Evolutionary conservation across 2,329 filamentous ascomycete genomes (phyloP).

Genomic region (Sporothrix humicola): DNA sequence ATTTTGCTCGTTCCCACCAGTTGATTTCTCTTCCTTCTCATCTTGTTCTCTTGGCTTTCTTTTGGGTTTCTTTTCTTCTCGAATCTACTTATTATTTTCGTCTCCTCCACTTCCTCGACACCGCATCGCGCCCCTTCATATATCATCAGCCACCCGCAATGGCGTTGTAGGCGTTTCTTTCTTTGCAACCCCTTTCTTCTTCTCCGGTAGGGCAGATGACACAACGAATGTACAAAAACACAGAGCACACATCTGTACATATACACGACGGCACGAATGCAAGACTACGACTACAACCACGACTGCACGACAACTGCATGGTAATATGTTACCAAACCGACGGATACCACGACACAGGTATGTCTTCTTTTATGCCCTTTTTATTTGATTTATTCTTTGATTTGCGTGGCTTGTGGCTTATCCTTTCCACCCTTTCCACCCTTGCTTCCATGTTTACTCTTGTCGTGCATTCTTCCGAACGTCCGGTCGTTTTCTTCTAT

Average conservation of each 20-base stretch:
- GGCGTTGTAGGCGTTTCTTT: no score
- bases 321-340: conserved; percentile 6
- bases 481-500: not conserved
- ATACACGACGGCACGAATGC: not conserved
- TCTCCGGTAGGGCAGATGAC: conserved; percentile 16
- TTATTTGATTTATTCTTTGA: not conserved
- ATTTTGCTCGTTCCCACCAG: not conserved
- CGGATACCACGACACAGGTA: conserved; percentile 11
- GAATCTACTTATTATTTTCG: not conserved
- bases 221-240: not conserved
- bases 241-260: not conserved
- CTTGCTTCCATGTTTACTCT: not conserved
- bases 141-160: conserved; percentile 6
- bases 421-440: not conserved
- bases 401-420: not conserved
- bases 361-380: not conserved
- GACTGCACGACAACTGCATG: conserved; percentile 14
- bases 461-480: not conserved
- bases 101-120: not conserved
- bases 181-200: not conserved
- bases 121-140: not conserved
- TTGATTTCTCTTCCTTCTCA: not conserved
- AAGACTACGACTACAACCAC: not conserved
- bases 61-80: not conserved
- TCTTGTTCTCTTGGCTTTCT: not conserved